phyloP scores from a whole-genome alignment of 306 rosid species.

The Mimosa bimucronata region DNA sequence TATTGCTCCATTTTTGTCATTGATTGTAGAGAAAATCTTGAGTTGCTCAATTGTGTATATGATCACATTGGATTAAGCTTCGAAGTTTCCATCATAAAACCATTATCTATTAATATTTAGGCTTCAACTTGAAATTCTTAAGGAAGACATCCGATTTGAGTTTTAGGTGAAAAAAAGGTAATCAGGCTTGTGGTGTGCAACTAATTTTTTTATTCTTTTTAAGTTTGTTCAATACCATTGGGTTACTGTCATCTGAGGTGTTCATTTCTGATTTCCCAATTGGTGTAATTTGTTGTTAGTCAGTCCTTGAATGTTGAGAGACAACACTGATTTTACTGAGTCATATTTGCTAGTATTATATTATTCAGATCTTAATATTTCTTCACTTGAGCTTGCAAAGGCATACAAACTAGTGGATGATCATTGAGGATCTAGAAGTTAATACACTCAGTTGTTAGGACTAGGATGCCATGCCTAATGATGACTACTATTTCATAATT shows the following conservation, averaged over 20 bases:
- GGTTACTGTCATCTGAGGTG: not conserved
- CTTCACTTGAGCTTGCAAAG: conserved; percentile 4
- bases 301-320: not conserved
- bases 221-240: not conserved
- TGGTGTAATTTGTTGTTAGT: not conserved
- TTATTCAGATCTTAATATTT: not conserved
- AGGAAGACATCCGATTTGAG: not conserved
- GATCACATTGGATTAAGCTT: not conserved
- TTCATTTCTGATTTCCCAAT: not conserved
- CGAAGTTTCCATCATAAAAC: not conserved
- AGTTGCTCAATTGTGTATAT: not conserved
- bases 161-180: not conserved
- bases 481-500: conserved; percentile 23
- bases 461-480: conserved; percentile 11
- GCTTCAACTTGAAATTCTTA: not conserved
- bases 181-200: not conserved
- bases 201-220: not conserved
- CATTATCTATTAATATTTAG: not conserved
- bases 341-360: conserved; percentile 12
- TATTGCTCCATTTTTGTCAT: not conserved
- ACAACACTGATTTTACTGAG: not conserved
- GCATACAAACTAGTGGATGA: conserved; percentile 3
- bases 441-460: conserved; percentile 24
- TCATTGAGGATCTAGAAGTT: conserved; percentile 2
- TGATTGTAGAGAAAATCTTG: not conserved